Percentiles rank a stretch among this genome's conserved stretches.
phyloP scores from a whole-genome alignment of 768 basidiomycete genomes.

The Mycena haematopus region DNA sequence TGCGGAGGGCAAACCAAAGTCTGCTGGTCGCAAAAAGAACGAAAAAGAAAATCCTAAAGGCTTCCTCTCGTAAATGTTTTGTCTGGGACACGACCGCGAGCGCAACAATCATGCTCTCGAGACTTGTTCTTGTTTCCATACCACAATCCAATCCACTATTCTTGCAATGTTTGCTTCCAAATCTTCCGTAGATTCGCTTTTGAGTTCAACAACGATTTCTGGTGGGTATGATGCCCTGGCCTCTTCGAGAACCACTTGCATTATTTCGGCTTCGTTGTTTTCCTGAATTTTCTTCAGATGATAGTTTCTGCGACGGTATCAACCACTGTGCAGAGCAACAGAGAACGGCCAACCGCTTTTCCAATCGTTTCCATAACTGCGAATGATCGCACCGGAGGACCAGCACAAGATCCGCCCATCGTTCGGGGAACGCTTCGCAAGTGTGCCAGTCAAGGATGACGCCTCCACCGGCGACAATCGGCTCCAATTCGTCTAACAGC shows the following conservation, averaged over 20 bases:
- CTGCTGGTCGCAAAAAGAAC: slow-evolving; percentile 43
- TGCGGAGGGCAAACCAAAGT: slow-evolving; percentile 55
- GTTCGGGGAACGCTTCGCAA: slow-evolving; percentile 92
- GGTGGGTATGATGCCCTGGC: slow-evolving; percentile 83
- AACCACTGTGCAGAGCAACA: slow-evolving; percentile 7
- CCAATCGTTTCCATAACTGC: slow-evolving; percentile 86
- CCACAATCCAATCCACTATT: slow-evolving; percentile 86
- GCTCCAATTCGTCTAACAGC: slow-evolving; percentile 90
- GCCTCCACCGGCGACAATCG: slow-evolving; percentile 69
- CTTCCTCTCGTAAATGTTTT: slow-evolving; percentile 35
- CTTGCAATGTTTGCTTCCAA: slow-evolving; percentile 87
- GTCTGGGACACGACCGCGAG: neutral
- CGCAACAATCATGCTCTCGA: slow-evolving; percentile 3
- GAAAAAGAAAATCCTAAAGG: slow-evolving; percentile 40
- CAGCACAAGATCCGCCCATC: slow-evolving; percentile 95
- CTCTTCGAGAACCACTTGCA: slow-evolving; percentile 90
- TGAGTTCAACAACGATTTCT: slow-evolving; percentile 87
- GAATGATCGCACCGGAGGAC: slow-evolving; percentile 91
- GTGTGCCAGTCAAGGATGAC: slow-evolving; percentile 95
- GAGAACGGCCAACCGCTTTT: slow-evolving; percentile 70
- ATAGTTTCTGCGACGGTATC: slow-evolving; percentile 65
- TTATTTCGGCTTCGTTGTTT: slow-evolving; percentile 98
- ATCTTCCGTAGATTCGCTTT: slow-evolving; percentile 78
- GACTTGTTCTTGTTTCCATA: slow-evolving; percentile 63
- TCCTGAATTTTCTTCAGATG: slow-evolving; percentile 94